These are phyloP conservation scores for Eucalyptus cloeziana DNA, from an alignment of 345 rosid species.

Conservation along the genomic window DNA sequence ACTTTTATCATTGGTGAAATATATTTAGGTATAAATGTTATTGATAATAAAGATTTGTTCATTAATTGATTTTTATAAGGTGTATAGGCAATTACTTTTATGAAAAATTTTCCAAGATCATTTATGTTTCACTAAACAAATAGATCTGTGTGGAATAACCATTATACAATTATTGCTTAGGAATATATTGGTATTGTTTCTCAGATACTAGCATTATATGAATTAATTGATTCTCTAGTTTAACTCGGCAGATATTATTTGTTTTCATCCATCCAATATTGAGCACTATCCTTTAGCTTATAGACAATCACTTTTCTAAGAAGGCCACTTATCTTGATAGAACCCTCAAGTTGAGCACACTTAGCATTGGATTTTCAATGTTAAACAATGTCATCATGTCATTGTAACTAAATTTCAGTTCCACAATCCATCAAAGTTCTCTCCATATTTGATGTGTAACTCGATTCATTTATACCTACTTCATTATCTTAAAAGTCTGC, in stretches of 20 bases:
- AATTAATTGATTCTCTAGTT: neutral
- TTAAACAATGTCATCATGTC: neutral
- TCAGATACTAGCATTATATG: neutral
- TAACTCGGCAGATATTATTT: neutral
- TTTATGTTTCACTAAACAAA: neutral
- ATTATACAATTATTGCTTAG: neutral
- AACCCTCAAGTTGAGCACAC: neutral
- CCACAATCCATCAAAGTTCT: neutral
- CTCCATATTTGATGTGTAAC: too few species aligned
- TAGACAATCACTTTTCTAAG: neutral
- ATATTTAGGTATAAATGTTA: too few species aligned
- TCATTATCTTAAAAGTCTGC: too few species aligned
- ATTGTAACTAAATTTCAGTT: too few species aligned
- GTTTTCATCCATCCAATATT: too few species aligned
- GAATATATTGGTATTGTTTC: neutral
- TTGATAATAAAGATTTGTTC: too few species aligned
- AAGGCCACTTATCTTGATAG: neutral
- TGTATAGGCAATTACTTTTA: neutral
- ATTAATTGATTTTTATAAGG: too few species aligned
- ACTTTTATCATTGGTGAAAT: too few species aligned
- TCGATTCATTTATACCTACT: too few species aligned
- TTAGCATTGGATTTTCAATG: neutral
- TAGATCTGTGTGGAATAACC: neutral
- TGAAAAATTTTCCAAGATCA: neutral
- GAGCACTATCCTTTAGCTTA: neutral